Evolutionary conservation across 2,329 filamentous ascomycete species (phyloP).

Genomic region (Pseudogymnoascus sp.): DNA sequence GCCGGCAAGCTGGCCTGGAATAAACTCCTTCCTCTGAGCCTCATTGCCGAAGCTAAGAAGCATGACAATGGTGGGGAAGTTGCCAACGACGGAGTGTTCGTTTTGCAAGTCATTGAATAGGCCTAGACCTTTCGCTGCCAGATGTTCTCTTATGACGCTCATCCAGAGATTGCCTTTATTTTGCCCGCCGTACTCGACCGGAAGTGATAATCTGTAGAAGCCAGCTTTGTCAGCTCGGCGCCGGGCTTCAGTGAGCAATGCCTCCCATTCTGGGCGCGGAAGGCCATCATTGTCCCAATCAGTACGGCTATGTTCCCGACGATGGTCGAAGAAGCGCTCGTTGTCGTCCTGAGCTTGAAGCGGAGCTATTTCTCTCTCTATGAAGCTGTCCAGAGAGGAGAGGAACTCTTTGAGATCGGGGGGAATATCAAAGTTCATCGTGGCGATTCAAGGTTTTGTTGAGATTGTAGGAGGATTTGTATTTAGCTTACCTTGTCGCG

Average conservation of each 20-base stretch:
- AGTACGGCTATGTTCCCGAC: slow-evolving; percentile 54
- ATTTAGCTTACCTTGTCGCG: not conserved
- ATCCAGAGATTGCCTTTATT: slow-evolving; percentile 51
- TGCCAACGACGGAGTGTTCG: slow-evolving; percentile 55
- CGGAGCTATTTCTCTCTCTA: slow-evolving; percentile 45
- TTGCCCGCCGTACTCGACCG: slow-evolving; percentile 47
- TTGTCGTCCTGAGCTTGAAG: slow-evolving; percentile 54
- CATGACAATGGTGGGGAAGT: slow-evolving; percentile 57
- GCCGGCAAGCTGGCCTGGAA: slow-evolving; percentile 44
- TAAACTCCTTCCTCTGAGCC: slow-evolving; percentile 47
- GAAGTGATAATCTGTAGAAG: slow-evolving; percentile 53
- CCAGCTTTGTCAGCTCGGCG: slow-evolving; percentile 50
- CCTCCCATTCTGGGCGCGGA: slow-evolving; percentile 52
- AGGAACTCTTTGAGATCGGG: slow-evolving; percentile 42
- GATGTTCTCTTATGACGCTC: slow-evolving; percentile 53
- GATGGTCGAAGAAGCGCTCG: slow-evolving; percentile 58
- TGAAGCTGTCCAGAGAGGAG: slow-evolving; percentile 48
- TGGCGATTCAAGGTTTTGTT: slow-evolving; percentile 18
- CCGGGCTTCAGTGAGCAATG: slow-evolving; percentile 42
- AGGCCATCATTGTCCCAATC: slow-evolving; percentile 46
- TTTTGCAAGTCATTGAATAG: slow-evolving; percentile 59
- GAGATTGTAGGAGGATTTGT: not conserved
- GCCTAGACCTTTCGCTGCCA: slow-evolving; percentile 51
- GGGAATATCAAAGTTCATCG: slow-evolving; percentile 51
- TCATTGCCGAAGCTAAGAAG: slow-evolving; percentile 51